These are phyloP conservation scores for Wallacemonas sp. DNA, from an alignment of 208 protist genomes.

Conservation along the genomic window DNA sequence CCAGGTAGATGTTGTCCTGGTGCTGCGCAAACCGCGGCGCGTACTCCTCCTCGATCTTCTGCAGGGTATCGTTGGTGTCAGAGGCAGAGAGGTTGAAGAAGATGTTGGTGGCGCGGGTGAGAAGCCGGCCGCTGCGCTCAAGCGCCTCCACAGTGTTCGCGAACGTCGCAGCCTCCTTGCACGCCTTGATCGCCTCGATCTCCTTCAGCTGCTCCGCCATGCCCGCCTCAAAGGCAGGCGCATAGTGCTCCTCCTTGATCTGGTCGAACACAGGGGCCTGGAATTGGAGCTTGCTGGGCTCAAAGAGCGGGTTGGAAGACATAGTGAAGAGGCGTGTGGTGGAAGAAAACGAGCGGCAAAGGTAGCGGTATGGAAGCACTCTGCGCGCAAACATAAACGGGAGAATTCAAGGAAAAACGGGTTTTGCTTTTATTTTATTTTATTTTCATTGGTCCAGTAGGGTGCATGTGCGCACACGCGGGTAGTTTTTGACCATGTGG, in stretches of 20 bases:
- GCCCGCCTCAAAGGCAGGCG: conserved; percentile 42
- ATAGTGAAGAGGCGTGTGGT: background rate
- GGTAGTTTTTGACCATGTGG: too few species aligned
- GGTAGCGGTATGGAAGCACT: conserved; percentile 4
- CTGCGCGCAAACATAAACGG: background rate
- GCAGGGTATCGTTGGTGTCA: conserved; percentile 39
- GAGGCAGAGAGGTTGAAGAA: conserved; percentile 46
- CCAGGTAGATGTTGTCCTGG: conserved; percentile 41
- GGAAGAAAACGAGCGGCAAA: conserved; percentile 2
- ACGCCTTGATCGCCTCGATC: conserved; percentile 32
- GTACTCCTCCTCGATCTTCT: conserved; percentile 45
- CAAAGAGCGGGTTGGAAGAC: conserved; percentile 36
- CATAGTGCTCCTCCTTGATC: conserved; percentile 43
- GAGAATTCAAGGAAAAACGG: background rate
- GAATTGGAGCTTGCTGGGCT: conserved; percentile 32
- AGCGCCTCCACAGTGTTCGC: conserved; percentile 50
- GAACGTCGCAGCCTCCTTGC: conserved; percentile 36
- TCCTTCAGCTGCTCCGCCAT: conserved; percentile 45
- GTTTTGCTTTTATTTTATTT: background rate
- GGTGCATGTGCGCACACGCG: background rate
- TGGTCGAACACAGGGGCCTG: conserved; percentile 40
- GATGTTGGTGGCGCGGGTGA: conserved; percentile 17
- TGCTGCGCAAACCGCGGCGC: conserved; percentile 32
- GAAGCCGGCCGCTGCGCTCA: conserved; percentile 30
- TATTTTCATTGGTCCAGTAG: background rate